Conservation (phyloP, 768 basidiomycete genomes). For the Mycena crocata region DNA sequence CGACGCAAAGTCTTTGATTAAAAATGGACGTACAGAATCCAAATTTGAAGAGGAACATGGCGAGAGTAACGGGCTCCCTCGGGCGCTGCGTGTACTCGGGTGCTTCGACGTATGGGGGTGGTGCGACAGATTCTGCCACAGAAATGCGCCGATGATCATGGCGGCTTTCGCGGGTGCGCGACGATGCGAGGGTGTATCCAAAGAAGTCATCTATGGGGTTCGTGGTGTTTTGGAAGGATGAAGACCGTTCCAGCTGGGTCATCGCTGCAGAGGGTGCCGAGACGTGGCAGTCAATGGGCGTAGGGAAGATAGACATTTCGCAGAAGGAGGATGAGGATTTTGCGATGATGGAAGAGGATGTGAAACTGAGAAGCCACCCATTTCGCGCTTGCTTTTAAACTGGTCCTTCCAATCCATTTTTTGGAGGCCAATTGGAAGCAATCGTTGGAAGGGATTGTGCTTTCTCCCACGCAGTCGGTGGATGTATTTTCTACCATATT, state of each 20-base stretch:
- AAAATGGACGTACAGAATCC: slow-evolving; percentile 63
- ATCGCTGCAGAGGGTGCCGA: slow-evolving; percentile 7
- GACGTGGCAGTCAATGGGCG: background rate
- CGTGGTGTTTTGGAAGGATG: slow-evolving; percentile 15
- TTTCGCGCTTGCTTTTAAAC: background rate
- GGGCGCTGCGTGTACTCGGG: slow-evolving; percentile 46
- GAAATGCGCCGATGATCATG: slow-evolving; percentile 50
- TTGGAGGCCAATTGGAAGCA: background rate
- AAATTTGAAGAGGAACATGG: slow-evolving; percentile 72
- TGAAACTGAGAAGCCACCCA: background rate
- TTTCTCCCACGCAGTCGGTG: background rate
- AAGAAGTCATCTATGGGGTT: slow-evolving; percentile 49
- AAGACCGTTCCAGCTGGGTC: slow-evolving; percentile 15
- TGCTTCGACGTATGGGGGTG: slow-evolving; percentile 60
- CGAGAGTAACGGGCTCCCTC: slow-evolving; percentile 65
- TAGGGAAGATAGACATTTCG: background rate
- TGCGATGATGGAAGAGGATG: background rate
- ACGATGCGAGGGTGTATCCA: slow-evolving; percentile 39
- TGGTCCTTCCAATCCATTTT: background rate
- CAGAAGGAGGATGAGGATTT: background rate
- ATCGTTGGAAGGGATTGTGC: background rate
- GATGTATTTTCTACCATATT: background rate
- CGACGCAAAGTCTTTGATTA: background rate
- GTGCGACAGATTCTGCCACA: slow-evolving; percentile 39
- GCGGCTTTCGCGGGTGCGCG: slow-evolving; percentile 50